phyloP scores from a whole-genome alignment of 2,329 filamentous ascomycete genomes.

The Pseudopyrenochaeta lycopersici region DNA sequence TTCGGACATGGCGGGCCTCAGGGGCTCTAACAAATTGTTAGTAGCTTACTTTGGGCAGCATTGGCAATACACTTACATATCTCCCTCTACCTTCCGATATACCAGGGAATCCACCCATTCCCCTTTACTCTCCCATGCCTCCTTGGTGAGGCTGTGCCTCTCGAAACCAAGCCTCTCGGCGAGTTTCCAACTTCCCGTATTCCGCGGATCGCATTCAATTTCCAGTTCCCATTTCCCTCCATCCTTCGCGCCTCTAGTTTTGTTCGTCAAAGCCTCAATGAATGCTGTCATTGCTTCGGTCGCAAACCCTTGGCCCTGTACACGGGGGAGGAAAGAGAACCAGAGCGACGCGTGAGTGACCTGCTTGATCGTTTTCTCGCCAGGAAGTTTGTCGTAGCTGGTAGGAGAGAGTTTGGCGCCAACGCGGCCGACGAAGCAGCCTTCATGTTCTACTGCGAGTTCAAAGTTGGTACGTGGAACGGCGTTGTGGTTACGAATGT shows the following conservation, averaged over 20 bases:
- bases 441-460: slow-evolving; percentile 36
- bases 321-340: slow-evolving; percentile 39
- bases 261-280: slow-evolving; percentile 22
- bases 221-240: slow-evolving; percentile 30
- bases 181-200: slow-evolving; percentile 37
- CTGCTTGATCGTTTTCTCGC: slow-evolving; percentile 2
- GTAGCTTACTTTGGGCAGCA: not conserved
- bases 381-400: slow-evolving; percentile 13
- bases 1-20: not conserved
- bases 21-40: not conserved
- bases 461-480: slow-evolving; percentile 33
- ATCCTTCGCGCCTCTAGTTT: slow-evolving; percentile 4
- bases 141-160: slow-evolving; percentile 33
- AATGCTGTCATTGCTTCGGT: slow-evolving; percentile 43
- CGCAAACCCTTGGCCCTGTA: slow-evolving; percentile 38
- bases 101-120: slow-evolving; percentile 45
- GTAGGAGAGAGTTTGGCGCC: slow-evolving; percentile 28
- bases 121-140: slow-evolving; percentile 40
- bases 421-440: slow-evolving; percentile 38
- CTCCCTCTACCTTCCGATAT: slow-evolving; percentile 27
- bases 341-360: slow-evolving; percentile 34
- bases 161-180: slow-evolving; percentile 43
- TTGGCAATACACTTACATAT: slow-evolving; percentile 11
- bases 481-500: slow-evolving; percentile 22
- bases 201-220: slow-evolving; percentile 49